Base-by-base conservation (phyloP, 768 basidiomycete genomes). In the Auricularia sp. region DNA sequence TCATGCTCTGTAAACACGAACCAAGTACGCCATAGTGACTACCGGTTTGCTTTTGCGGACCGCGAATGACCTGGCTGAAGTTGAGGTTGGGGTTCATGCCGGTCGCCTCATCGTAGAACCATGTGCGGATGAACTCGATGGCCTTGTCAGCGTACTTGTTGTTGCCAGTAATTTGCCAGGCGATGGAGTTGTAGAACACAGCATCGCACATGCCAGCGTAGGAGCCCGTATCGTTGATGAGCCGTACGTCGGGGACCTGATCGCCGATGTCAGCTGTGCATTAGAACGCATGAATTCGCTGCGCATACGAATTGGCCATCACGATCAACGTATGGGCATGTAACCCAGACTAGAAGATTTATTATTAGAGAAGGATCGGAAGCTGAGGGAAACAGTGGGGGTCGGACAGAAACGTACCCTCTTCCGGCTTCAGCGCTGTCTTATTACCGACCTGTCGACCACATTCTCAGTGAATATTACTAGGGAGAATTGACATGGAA, bases 211-310 rank as follows among this genome's bases (percentile, higher is more conserved):
- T 72, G 62, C 64, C 62, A 62, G 77, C 76, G 65, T 80, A 76
- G 5, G 78, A 77, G 42, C 72, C 71, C 6, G 80, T 75, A 10
- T 77, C 79, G 23, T 72, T 71, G 18, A 84, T 71, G 5, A 70
- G 73, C 63, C 78, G 76, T 12, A 81, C 80, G 69, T 85, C 84
- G 14, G 83, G 83, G 68, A 85, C 84, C 56, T 87, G 87, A 71
- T 87, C 64, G 43, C 66, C 66, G 42, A 64, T 62, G 21, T 71
- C 72, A 59, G 29, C 23, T 5, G 7, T 10, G 23, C 14, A 33
- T 14, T 29, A 6, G 18, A 8, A 10, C 29, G 56, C 10, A 18
- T 8, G 11, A 12, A 8, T 51, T 16, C 56, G 16, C 16, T 29
- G 21, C 34, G 12, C 11, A 59, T 23, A 59, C 56, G 47, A 83